Percentiles rank a stretch among this genome's conserved stretches.
phyloP scores from a whole-genome alignment of 2,329 filamentous ascomycete genomes.

The Arthrobotrys entomopaga region DNA sequence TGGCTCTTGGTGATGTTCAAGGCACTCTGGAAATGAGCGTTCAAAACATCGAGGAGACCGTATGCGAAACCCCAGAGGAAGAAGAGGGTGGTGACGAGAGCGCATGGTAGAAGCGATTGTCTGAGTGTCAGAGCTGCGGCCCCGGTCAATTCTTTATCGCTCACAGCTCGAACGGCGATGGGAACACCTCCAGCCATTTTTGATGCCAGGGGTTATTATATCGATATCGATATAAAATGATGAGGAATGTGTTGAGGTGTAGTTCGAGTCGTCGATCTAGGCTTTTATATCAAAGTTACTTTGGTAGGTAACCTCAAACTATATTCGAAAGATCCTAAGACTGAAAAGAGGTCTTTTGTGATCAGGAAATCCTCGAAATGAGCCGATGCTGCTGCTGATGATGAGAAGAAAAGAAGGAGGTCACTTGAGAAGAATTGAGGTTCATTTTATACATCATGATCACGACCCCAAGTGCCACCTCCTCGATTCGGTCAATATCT shows the following conservation, averaged over 20 bases:
- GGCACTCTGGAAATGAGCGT: constrained; percentile 70
- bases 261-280: constrained; percentile 11
- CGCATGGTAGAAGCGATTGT: constrained; percentile 74
- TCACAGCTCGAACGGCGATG: constrained; percentile 51
- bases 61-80: constrained; percentile 71
- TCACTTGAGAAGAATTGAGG: constrained; percentile 24
- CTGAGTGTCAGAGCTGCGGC: constrained; percentile 73
- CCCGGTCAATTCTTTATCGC: constrained; percentile 63
- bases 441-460: constrained; percentile 44
- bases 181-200: constrained; percentile 54
- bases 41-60: constrained; percentile 66
- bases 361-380: constrained; percentile 3
- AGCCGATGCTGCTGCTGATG: constrained; percentile 33
- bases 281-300: constrained; percentile 15
- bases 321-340: neutral
- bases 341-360: neutral
- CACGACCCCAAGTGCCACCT: constrained; percentile 38
- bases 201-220: neutral
- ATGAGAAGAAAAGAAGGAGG: constrained; percentile 17
- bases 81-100: constrained; percentile 73
- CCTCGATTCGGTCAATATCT: constrained; percentile 41
- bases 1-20: constrained; percentile 68
- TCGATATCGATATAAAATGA: neutral
- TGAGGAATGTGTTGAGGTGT: constrained; percentile 22
- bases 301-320: constrained; percentile 13